Evolutionary conservation across 2,329 filamentous ascomycete genomes (phyloP).

Genomic region (Fusarium paranaense): DNA sequence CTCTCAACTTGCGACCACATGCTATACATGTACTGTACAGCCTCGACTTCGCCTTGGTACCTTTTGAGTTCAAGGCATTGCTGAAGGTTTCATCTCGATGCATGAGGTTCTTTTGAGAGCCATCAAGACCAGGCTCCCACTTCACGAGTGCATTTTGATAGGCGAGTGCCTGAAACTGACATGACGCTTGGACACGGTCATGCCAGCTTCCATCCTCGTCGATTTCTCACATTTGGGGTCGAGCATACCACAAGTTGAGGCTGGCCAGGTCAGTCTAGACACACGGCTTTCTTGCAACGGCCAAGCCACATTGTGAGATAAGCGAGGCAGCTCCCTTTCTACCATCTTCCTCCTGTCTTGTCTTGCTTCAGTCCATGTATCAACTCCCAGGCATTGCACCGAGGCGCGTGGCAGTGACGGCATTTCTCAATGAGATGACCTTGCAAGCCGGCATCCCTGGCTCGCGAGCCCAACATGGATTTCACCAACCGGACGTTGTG

Average conservation of each 20-base stretch:
- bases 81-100: not conserved
- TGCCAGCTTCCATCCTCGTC: not conserved
- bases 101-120: not conserved
- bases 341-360: constrained; percentile 1
- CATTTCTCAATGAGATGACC: constrained; percentile 16
- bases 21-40: not conserved
- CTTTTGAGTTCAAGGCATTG: not conserved
- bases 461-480: not conserved
- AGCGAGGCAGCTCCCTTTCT: constrained; percentile 19
- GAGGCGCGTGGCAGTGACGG: constrained; percentile 13
- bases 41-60: not conserved
- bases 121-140: not conserved
- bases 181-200: not conserved
- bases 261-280: not conserved
- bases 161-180: not conserved
- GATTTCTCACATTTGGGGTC: not conserved
- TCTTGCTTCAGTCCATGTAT: not conserved
- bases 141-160: not conserved
- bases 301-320: constrained; percentile 17
- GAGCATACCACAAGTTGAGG: not conserved
- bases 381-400: not conserved
- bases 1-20: constrained; percentile 1
- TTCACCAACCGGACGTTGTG: not conserved
- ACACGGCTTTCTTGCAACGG: not conserved
- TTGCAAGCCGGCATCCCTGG: constrained; percentile 3